Evolutionary conservation across 345 rosid genomes (phyloP), one percentile per base, ranked within the genome.

Genomic region (Psidium friedrichsthalianum): DNA sequence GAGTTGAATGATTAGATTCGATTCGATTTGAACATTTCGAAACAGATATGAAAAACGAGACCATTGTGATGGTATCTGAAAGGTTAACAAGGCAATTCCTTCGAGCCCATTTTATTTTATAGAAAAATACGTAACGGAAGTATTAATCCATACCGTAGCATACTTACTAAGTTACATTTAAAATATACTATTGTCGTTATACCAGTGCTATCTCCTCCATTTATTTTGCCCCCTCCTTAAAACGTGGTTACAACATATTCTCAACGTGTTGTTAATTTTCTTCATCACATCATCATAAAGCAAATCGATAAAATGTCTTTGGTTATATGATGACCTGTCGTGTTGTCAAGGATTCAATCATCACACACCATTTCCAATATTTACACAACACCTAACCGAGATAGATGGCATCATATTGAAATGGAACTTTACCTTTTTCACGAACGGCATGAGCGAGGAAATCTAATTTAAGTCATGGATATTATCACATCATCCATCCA

Each of bases 61-160:
- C 1, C 5, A 0, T 64, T 32, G 1, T 32, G 1, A 2, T 2
- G 18, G 0, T 32, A 32, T 32, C 1, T 1, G 1, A 2, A 4
- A 8, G 0, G 4, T 1, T 64, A 2, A 32, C 1, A 9, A 8
- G 36, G 16, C 6, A 1, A 18, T 32, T 32, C 6, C 2, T 8
- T 8, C 5, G 6, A 0, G 1, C 6, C 6, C 57, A 20, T 55
- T 11, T 55, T 7, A 3, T 11, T 59, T 27, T 4, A 5, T 0
- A 59, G 16, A 20, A 29, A 61, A 16, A 0, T 2, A 36, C 11
- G 0, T 0, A 2, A 18, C 8, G 0, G 1, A 32, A 32, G 40
- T 16, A 3, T 18, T 8, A 8, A 64, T 64, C 21, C 1, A 2
- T 15, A 15, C 4, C 11, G 5, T 15, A 8, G 36, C 1, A 0